A percentile compares a stretch with the other conserved stretches of the same genome.
Evolutionary conservation across 192 early-diverging fungal genomes (phyloP).

Genomic region (Backusella luteola): DNA sequence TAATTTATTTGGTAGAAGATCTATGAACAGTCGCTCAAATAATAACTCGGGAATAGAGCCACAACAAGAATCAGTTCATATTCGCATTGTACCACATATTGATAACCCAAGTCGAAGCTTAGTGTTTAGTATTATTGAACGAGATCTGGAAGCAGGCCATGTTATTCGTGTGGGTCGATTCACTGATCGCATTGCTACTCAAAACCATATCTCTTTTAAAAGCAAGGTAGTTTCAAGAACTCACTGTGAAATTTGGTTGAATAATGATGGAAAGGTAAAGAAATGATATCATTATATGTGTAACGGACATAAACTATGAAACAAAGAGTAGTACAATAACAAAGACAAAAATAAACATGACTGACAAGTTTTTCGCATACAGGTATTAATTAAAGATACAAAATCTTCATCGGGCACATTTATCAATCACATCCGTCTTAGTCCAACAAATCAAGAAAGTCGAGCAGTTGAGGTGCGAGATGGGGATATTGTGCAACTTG

Average conservation of each 20-base stretch:
- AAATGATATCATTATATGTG: not conserved
- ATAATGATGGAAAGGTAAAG: constrained; percentile 49
- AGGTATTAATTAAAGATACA: constrained; percentile 83
- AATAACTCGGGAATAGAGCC: not conserved
- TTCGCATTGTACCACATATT: constrained; percentile 19
- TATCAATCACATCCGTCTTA: constrained; percentile 80
- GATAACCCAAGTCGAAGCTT: constrained; percentile 14
- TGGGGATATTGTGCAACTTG: constrained; percentile 83
- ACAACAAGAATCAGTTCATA: not conserved
- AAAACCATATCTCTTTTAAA: constrained; percentile 78
- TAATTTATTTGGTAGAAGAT: constrained; percentile 13
- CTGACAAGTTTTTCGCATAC: constrained; percentile 36
- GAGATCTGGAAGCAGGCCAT: constrained; percentile 60
- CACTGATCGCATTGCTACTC: constrained; percentile 4
- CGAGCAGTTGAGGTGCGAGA: constrained; percentile 66
- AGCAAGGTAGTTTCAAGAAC: constrained; percentile 91
- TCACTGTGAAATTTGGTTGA: constrained; percentile 92
- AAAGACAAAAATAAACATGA: not conserved
- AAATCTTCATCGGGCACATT: constrained; percentile 88
- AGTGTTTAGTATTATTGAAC: constrained; percentile 57
- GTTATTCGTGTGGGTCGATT: constrained; percentile 61
- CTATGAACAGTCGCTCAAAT: not conserved
- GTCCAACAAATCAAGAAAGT: constrained; percentile 74
- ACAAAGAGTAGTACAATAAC: not conserved
- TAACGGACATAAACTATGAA: not conserved